Conservation (phyloP, 768 basidiomycete genomes). For the Leucosporidium yakuticum region DNA sequence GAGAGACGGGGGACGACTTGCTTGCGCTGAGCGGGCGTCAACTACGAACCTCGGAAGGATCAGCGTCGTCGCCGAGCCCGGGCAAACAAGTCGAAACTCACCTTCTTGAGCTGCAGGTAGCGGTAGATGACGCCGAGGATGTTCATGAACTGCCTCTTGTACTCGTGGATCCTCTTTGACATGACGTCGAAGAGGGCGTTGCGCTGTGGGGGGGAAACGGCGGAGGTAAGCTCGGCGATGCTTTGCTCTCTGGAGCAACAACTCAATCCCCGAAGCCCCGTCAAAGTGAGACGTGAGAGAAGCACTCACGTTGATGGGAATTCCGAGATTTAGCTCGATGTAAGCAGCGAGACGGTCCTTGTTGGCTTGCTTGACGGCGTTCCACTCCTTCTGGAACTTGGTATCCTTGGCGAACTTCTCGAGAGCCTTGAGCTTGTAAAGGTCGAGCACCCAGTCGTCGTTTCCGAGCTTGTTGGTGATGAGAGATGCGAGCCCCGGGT, state of each 20-base stretch:
- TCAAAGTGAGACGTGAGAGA: no score
- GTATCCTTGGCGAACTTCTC: constrained; percentile 65
- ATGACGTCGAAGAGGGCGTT: constrained; percentile 82
- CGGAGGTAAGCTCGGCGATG: no score
- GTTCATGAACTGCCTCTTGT: constrained; percentile 85
- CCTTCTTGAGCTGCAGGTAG: constrained; percentile 37
- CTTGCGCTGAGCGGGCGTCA: constrained; percentile 71
- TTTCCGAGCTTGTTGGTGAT: constrained; percentile 77
- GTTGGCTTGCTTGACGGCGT: constrained; percentile 39
- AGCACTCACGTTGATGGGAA: constrained; percentile 57
- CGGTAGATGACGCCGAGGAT: constrained; percentile 77
- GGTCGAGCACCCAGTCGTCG: constrained; percentile 76
- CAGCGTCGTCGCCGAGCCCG: constrained; percentile 53
- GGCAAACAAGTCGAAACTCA: neutral
- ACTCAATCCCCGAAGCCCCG: no score
- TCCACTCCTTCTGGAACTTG: constrained; percentile 69
- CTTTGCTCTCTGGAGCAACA: no score
- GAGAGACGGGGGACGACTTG: constrained; percentile 71
- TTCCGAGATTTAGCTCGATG: constrained; percentile 64
- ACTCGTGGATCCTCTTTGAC: constrained; percentile 83
- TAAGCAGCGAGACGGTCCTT: constrained; percentile 44
- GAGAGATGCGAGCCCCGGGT: constrained; percentile 75
- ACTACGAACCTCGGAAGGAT: constrained; percentile 47
- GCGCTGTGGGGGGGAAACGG: constrained; percentile 33
- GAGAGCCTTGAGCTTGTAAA: constrained; percentile 70